Evolutionary conservation across 192 early-diverging fungal genomes (phyloP), one percentile per base, ranked within the genome.

Genomic region (Podila minutissima): DNA sequence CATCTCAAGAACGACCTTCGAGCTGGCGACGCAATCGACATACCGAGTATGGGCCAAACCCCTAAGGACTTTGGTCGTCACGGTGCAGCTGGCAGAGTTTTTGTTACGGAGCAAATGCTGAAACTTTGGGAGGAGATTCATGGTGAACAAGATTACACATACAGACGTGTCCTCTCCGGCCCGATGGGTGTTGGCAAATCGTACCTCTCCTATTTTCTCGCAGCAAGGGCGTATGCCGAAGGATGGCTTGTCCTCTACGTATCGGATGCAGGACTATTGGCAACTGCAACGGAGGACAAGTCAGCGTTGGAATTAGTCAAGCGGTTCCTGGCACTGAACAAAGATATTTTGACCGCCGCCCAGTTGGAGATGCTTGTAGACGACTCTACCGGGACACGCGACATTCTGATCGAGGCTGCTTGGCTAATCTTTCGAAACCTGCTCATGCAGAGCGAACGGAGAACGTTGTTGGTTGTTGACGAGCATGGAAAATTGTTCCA

Each of bases 331-430:
- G 71, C 78, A 15, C 66, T 82, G 0, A 82, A 82, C 53, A 71
- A 65, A 22, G 79, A 83, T 68, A 83, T 83, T 72, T 62, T 83
- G 64, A 75, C 82, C 37, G 72, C 33, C 20, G n/a, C 53, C 37
- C 69, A 75, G 32, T 28, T 83, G 46, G 32, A 71, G 38, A 38
- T 26, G 48, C 55, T 81, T 48, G 66, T 81, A n/a, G 6, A 28
- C 60, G 11, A 63, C 28, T 59, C 26, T 48, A 33, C 62, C 59
- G 46, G 46, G 33, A 22, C 8, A 24, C 7, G 26, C n/a, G 7
- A 22, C 19, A 9, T 2, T 59, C n/a, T n/a, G n/a, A 3, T 35
- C 50, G 29, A 29, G 9, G 48, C 19, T 15, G 20, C 63, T 9
- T 66, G 22, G 5, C 6, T 15, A 49, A 58, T 35, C 33, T 73